phyloP scores from a whole-genome alignment of 305 asterid genomes.

The Rubia balearica region DNA sequence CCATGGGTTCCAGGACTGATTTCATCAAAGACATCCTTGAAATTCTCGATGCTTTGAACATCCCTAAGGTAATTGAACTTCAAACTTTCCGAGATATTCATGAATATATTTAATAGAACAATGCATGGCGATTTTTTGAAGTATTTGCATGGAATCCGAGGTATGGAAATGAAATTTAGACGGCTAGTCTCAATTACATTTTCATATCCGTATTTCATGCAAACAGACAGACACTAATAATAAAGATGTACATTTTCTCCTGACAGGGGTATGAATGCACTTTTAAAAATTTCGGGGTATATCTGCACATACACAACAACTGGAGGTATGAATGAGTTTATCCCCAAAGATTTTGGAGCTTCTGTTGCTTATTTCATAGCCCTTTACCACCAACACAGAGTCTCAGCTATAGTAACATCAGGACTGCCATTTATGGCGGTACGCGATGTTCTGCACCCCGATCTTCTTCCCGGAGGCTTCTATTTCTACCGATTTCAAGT shows the following conservation, averaged over 20 bases:
- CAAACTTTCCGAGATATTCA: not conserved
- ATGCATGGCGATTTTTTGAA: too few species aligned
- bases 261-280: too few species aligned
- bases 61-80: constrained; percentile 42
- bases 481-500: constrained; percentile 45
- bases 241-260: not conserved
- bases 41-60: constrained; percentile 23
- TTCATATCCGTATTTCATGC: not conserved
- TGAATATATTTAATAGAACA: too few species aligned
- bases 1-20: constrained; percentile 56
- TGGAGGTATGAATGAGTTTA: too few species aligned
- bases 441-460: constrained; percentile 9
- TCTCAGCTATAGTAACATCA: constrained; percentile 41
- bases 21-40: constrained; percentile 44
- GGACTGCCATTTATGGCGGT: constrained; percentile 52
- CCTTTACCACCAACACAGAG: constrained; percentile 46
- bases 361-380: constrained; percentile 29
- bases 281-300: too few species aligned
- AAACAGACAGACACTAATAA: not conserved
- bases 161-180: not conserved
- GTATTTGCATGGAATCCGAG: not conserved
- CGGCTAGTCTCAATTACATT: not conserved
- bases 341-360: constrained; percentile 59
- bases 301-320: too few species aligned
- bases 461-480: constrained; percentile 55